Conservation (phyloP, 345 rosid species). For the Eucalyptus regnans region DNA sequence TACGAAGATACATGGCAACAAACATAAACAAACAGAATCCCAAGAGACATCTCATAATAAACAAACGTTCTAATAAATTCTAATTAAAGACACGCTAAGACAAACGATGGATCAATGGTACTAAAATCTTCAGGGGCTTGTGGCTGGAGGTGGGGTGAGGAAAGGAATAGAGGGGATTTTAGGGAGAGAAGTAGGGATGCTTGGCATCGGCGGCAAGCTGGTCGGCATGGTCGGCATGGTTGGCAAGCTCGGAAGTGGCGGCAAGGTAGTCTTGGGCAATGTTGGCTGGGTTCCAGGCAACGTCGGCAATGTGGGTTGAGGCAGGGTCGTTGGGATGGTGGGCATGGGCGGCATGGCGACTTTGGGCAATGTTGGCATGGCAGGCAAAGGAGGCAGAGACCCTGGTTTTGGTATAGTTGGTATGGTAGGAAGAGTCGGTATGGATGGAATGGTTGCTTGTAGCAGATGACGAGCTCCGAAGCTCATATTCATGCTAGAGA, state of each 20-base stretch:
- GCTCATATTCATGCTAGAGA: neutral
- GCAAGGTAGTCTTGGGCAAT: neutral
- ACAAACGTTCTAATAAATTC: neutral
- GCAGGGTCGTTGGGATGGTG: neutral
- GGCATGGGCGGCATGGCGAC: neutral
- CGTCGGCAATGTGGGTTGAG: neutral
- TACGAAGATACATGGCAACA: neutral
- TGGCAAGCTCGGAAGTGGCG: neutral
- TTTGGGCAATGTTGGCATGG: neutral
- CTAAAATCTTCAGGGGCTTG: neutral
- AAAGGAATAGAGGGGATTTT: conserved; percentile 20
- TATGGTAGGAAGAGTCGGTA: neutral
- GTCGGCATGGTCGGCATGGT: neutral
- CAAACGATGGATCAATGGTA: neutral
- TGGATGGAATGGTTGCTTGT: neutral
- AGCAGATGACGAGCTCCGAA: conserved; percentile 3
- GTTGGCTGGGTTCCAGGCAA: neutral
- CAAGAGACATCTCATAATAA: neutral
- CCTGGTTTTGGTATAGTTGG: neutral
- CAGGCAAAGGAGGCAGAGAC: neutral
- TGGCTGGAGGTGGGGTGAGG: conserved; percentile 17
- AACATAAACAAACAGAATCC: neutral
- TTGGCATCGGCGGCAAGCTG: conserved; percentile 7
- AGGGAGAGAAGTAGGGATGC: conserved; percentile 8
- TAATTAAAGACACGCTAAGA: neutral